Base-by-base conservation (phyloP, 2,329 filamentous ascomycete species). In the Clonostachys rosea region DNA sequence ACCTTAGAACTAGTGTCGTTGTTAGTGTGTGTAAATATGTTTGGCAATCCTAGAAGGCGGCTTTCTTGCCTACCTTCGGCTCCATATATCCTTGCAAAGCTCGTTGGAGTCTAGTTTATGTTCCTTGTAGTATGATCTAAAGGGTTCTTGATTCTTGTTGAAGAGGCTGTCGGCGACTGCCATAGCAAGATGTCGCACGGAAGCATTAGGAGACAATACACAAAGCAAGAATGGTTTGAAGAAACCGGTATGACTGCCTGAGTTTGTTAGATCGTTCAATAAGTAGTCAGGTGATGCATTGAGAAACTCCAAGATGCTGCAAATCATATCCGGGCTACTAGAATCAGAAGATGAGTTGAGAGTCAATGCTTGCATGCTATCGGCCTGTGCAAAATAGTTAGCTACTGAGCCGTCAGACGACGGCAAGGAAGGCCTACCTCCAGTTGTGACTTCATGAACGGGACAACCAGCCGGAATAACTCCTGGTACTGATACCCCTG, bases 361-460 rank as follows among this genome's bases (percentile, higher is more conserved):
- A 9, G 40, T 18, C 11, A 41, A 30, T 14, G 37, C 16, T 16
- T 46, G 24, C 10, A 34, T 35, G n/a, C 36, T 43, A 24, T 46
- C 44, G 7, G 44, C 39, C 41, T 43, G 24, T 30, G 24, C 24
- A 30, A 30, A 30, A 30, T 30, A 30, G 24, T 30, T 30, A 30
- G 24, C 24, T 30, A 9, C 9, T 30, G 24, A 30, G 24, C 9
- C 8, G 24, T 30, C 24, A 30, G 24, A 30, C 17, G 20, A 39
- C 14, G 12, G 24, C 37, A 16, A 34, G 45, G 43, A 24, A 8
- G 20, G 54, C 65, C 53, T 59, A 83, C 80, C 71, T 80, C 75
- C 13, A 86, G 55, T 55, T 82, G 77, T 14, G 61, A 61, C 50
- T 75, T 75, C 58, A 85, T 75, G 49, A 82, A 84, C 0, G 75